Conservation (phyloP, 2,329 filamentous ascomycete species). For the Trichophyton benhamiae region DNA sequence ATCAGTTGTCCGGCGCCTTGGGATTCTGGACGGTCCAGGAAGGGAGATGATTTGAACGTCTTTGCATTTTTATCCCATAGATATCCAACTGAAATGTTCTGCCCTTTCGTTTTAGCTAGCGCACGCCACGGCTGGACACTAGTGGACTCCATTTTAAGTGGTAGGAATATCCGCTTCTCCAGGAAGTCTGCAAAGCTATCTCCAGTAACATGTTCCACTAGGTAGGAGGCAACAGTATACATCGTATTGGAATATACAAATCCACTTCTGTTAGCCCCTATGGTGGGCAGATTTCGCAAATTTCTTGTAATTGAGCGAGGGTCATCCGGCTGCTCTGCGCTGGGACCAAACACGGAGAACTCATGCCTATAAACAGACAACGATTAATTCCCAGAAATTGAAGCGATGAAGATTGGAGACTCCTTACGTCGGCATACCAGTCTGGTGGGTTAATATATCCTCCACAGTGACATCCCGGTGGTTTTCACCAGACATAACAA, state of each 20-base stretch:
- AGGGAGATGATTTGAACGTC: constrained; percentile 13
- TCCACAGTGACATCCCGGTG: constrained; percentile 42
- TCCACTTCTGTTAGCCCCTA: not conserved
- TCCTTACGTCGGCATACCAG: constrained; percentile 39
- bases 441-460: constrained; percentile 43
- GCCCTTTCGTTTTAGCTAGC: constrained; percentile 13
- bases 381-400: not conserved
- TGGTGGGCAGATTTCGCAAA: not conserved
- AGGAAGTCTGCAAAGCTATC: not conserved
- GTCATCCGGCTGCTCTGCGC: not conserved
- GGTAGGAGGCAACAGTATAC: not conserved
- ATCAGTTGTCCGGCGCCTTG: constrained; percentile 37
- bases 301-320: not conserved
- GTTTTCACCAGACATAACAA: constrained; percentile 37
- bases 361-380: not conserved
- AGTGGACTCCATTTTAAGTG: not conserved
- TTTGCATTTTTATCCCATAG: constrained; percentile 24
- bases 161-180: not conserved
- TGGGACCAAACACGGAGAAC: not conserved
- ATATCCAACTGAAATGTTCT: constrained; percentile 34
- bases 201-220: not conserved
- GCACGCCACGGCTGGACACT: not conserved
- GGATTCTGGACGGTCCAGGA: constrained; percentile 21
- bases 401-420: not conserved
- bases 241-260: not conserved